phyloP scores from a whole-genome alignment of 2,329 filamentous ascomycete species.

The Pyrenochaeta sp. region DNA sequence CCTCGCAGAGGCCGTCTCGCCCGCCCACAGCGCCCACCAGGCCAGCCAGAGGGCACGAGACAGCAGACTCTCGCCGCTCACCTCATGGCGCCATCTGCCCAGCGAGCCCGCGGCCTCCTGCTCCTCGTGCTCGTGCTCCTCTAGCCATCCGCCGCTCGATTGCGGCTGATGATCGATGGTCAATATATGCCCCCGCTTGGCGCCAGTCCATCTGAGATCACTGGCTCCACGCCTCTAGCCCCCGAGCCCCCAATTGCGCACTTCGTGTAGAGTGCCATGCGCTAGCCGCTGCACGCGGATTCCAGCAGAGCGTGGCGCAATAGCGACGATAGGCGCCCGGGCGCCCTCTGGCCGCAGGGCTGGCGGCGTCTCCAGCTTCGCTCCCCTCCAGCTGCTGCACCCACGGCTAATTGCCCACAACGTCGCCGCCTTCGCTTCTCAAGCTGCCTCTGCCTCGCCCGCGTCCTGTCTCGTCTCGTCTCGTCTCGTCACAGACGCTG shows the following conservation, averaged over 20 bases:
- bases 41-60: constrained; percentile 38
- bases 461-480: too few relatives aligned
- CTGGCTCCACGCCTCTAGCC: constrained; percentile 47
- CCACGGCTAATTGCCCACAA: constrained; percentile 47
- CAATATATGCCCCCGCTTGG: constrained; percentile 48
- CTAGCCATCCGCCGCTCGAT: constrained; percentile 27
- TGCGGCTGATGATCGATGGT: constrained; percentile 50
- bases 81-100: constrained; percentile 34
- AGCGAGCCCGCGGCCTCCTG: too few relatives aligned
- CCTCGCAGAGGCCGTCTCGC: too few relatives aligned
- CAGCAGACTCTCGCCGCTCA: constrained; percentile 21
- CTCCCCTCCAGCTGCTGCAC: constrained; percentile 25
- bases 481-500: constrained; percentile 23
- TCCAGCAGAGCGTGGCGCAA: constrained; percentile 40
- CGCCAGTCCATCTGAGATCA: constrained; percentile 49
- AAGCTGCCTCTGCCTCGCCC: constrained; percentile 10
- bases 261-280: constrained; percentile 35
- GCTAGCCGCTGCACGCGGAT: constrained; percentile 50
- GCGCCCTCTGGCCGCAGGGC: constrained; percentile 36
- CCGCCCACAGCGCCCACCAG: too few relatives aligned
- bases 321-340: constrained; percentile 40
- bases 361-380: constrained; percentile 35
- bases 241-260: constrained; percentile 46
- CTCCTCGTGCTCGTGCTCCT: too few relatives aligned
- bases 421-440: constrained; percentile 26